These are phyloP conservation scores for Epichloe glyceriae DNA, from an alignment of 2,329 filamentous ascomycete species.

Conservation along the genomic window DNA sequence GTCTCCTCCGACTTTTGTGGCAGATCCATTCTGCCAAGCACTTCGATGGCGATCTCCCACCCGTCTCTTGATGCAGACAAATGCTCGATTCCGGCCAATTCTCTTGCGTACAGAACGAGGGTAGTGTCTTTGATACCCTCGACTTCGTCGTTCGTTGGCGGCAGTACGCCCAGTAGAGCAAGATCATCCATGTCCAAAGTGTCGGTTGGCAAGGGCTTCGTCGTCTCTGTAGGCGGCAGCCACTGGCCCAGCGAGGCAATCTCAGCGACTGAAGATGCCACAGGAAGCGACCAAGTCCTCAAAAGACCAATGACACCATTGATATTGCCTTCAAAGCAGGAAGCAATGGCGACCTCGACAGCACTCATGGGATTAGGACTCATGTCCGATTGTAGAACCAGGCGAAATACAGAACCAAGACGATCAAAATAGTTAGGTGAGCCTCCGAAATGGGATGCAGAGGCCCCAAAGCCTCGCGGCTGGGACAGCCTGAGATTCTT, in stretches of 20 bases:
- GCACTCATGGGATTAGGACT: constrained; percentile 62
- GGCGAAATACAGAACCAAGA: constrained; percentile 57
- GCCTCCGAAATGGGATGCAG: constrained; percentile 31
- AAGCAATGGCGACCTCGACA: constrained; percentile 71
- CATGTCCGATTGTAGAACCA: constrained; percentile 56
- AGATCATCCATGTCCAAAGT: constrained; percentile 74
- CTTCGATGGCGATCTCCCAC: constrained; percentile 79
- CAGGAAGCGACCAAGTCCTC: constrained; percentile 65
- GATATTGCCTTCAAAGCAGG: constrained; percentile 69
- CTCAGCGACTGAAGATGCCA: constrained; percentile 69
- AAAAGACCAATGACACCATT: constrained; percentile 65
- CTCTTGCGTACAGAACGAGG: constrained; percentile 61
- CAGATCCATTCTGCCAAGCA: constrained; percentile 72
- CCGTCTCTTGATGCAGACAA: constrained; percentile 47
- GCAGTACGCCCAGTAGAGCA: constrained; percentile 61
- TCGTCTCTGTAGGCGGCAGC: constrained; percentile 40
- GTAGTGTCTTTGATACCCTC: constrained; percentile 68
- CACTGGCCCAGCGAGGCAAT: constrained; percentile 73
- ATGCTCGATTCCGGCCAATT: constrained; percentile 43
- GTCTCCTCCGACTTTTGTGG: constrained; percentile 56
- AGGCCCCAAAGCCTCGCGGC: constrained; percentile 23
- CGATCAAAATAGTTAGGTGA: constrained; percentile 61
- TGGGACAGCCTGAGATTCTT: constrained; percentile 28
- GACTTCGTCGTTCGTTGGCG: constrained; percentile 42
- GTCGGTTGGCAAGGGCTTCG: constrained; percentile 40